These are phyloP conservation scores for Aureobasidium zeae DNA, from an alignment of 2,329 filamentous ascomycete species.

Conservation along the genomic window DNA sequence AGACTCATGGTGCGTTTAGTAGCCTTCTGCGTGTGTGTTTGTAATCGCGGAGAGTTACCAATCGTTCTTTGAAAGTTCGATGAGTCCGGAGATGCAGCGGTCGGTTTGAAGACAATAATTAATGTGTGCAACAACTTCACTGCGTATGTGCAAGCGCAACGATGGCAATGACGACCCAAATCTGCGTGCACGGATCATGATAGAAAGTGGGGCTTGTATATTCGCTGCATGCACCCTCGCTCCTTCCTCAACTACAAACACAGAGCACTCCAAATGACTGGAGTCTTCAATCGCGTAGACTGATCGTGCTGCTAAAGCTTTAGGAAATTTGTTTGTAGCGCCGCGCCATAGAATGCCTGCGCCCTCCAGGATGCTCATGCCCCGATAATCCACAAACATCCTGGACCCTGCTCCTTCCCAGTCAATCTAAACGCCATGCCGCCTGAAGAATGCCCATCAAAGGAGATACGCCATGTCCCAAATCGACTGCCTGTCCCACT, in stretches of 20 bases:
- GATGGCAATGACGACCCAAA: too few relatives aligned
- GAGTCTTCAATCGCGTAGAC: too few relatives aligned
- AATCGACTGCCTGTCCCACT: slow-evolving; percentile 14
- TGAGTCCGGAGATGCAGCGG: slow-evolving; percentile 1
- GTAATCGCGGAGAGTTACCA: slow-evolving; percentile 8
- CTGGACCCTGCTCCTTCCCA: not conserved
- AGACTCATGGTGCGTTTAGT: slow-evolving; percentile 24
- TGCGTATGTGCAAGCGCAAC: too few relatives aligned
- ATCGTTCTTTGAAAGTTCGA: not conserved
- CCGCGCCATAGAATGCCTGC: too few relatives aligned
- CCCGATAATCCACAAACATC: too few relatives aligned
- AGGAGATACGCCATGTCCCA: slow-evolving; percentile 16
- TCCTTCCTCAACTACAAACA: too few relatives aligned
- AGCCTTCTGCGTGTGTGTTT: slow-evolving; percentile 15
- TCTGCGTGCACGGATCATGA: too few relatives aligned
- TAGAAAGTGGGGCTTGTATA: too few relatives aligned
- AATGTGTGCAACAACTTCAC: not conserved
- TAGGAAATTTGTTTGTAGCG: too few relatives aligned
- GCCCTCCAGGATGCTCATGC: too few relatives aligned
- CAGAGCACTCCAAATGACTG: too few relatives aligned
- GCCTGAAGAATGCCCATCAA: not conserved
- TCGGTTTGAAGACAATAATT: too few relatives aligned
- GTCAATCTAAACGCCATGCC: slow-evolving; percentile 7
- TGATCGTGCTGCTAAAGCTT: slow-evolving; percentile 7
- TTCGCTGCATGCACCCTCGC: not conserved